These are phyloP conservation scores for Adansonia rubrostipa DNA, from an alignment of 441 rosid species.

Conservation along the genomic window DNA sequence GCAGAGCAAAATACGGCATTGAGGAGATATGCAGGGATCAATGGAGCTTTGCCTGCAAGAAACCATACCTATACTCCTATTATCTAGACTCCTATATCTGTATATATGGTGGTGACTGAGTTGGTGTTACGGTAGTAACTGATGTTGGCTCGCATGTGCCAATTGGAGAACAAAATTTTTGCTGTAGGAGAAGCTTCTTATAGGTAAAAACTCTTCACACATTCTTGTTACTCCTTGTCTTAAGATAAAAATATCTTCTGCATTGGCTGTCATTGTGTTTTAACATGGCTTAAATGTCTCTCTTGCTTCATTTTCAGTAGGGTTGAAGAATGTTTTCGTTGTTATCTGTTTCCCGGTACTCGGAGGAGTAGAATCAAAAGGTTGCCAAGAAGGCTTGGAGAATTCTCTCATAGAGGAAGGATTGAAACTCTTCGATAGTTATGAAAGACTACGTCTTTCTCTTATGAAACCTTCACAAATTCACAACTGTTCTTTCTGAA, in stretches of 20 bases:
- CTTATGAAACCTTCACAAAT: neutral
- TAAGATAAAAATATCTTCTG: neutral
- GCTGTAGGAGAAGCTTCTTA: slow-evolving; percentile 92
- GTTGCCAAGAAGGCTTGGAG: slow-evolving; percentile 77
- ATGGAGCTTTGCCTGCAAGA: slow-evolving; percentile 96
- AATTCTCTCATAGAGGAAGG: slow-evolving; percentile 64
- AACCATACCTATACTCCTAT: slow-evolving; percentile 47
- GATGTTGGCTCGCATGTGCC: slow-evolving; percentile 97
- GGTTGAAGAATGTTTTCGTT: slow-evolving; percentile 26
- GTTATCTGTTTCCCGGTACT: slow-evolving; percentile 48
- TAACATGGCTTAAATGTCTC: neutral
- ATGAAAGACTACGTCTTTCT: slow-evolving; percentile 67
- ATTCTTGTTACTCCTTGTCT: slow-evolving; percentile 29
- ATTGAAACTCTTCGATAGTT: slow-evolving; percentile 84
- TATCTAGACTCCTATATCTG: too few relatives aligned
- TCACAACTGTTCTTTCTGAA: neutral
- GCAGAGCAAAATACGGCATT: slow-evolving; percentile 78
- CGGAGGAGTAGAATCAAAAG: slow-evolving; percentile 70
- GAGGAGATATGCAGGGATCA: slow-evolving; percentile 94
- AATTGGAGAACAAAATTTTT: slow-evolving; percentile 91
- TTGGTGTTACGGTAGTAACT: slow-evolving; percentile 7
- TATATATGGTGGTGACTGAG: too few relatives aligned
- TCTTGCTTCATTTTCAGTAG: slow-evolving; percentile 1
- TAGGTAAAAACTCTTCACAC: slow-evolving; percentile 52
- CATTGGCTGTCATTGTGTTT: neutral